Percentiles rank a stretch among this genome's conserved stretches.
Conservation (phyloP, 139 green algal genomes). For the Chlamydomonas sp. region DNA sequence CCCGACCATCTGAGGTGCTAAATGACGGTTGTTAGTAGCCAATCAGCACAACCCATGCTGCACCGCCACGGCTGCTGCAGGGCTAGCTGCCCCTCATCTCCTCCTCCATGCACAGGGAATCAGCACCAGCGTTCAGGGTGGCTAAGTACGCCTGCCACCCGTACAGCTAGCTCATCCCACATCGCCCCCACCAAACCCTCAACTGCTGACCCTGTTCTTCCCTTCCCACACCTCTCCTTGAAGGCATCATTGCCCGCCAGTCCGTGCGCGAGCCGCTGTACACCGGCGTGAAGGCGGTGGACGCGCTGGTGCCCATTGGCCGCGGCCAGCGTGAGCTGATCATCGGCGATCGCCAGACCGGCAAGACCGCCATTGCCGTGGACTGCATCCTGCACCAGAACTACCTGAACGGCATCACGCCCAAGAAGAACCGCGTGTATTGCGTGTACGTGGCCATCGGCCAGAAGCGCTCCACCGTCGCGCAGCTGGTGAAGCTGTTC, state of each 20-base stretch:
- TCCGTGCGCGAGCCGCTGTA: constrained; percentile 71
- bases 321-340: constrained; percentile 93
- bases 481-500: constrained; percentile 85
- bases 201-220: background rate
- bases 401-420: constrained; percentile 42
- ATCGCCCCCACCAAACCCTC: background rate
- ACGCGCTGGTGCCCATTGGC: constrained; percentile 88
- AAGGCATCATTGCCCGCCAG: constrained; percentile 74
- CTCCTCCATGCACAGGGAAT: too few relatives aligned
- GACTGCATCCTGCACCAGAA: constrained; percentile 85
- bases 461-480: constrained; percentile 90
- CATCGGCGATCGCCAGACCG: constrained; percentile 93
- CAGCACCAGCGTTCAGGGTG: too few relatives aligned
- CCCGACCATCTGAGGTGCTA: too few relatives aligned
- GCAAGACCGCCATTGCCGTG: constrained; percentile 92
- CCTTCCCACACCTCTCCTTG: background rate
- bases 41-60: too few relatives aligned
- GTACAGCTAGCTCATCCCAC: too few relatives aligned
- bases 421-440: constrained; percentile 78
- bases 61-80: too few relatives aligned
- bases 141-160: too few relatives aligned
- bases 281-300: constrained; percentile 84
- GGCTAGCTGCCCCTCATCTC: too few relatives aligned
- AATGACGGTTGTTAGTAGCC: too few relatives aligned
- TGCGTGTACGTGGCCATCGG: constrained; percentile 93